phyloP scores from a whole-genome alignment of 1,139 yeast species.

The Geotrichum fermentans region DNA sequence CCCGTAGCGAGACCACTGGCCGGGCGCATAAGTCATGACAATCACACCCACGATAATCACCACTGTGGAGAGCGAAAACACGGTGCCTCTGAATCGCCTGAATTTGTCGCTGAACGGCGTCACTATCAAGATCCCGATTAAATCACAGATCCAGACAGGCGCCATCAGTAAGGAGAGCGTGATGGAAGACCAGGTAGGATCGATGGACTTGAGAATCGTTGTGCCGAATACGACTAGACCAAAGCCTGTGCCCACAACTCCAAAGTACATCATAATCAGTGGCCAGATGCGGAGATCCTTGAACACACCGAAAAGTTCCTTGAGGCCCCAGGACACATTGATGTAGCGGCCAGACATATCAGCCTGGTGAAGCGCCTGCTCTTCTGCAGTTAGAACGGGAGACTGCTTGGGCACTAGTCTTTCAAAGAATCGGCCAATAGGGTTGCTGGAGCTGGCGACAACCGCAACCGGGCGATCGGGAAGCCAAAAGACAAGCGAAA shows the following conservation, averaged over 20 bases:
- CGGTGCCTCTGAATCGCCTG: conserved; percentile 52
- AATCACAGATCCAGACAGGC: conserved; percentile 85
- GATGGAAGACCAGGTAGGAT: conserved; percentile 61
- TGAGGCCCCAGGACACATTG: conserved; percentile 53
- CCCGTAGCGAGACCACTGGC: conserved; percentile 71
- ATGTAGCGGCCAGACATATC: conserved; percentile 56
- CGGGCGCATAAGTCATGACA: conserved; percentile 70
- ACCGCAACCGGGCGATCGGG: conserved; percentile 59
- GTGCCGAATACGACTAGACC: conserved; percentile 85
- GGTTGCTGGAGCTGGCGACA: background rate
- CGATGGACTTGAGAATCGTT: conserved; percentile 63
- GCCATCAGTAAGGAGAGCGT: conserved; percentile 72
- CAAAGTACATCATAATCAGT: conserved; percentile 78
- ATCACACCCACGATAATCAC: conserved; percentile 71
- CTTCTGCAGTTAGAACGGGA: conserved; percentile 49
- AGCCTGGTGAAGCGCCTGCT: conserved; percentile 53
- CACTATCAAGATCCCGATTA: conserved; percentile 66
- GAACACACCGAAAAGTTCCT: conserved; percentile 54
- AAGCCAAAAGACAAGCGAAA: conserved; percentile 72
- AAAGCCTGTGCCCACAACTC: conserved; percentile 84
- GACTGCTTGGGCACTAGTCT: conserved; percentile 39
- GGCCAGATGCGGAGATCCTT: conserved; percentile 74
- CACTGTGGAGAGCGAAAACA: conserved; percentile 57
- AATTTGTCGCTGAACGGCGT: conserved; percentile 77
- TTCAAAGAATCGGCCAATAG: conserved; percentile 23